phyloP scores from a whole-genome alignment of 176 grass and related monocot species.

The Carex kokanica region DNA sequence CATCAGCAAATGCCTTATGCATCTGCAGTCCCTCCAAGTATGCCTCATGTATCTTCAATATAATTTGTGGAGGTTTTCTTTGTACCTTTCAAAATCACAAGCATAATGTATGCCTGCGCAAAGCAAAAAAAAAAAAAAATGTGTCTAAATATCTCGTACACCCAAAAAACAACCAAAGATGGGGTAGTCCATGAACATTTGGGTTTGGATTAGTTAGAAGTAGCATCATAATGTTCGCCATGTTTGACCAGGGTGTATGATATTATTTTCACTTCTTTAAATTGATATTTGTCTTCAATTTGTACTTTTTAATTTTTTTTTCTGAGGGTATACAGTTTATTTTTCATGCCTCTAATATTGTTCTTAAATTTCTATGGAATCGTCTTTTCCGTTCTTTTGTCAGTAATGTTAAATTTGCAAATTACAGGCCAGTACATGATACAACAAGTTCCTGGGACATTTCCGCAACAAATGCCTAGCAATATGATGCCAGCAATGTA shows the following conservation, averaged over 20 bases:
- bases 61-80: slow-evolving; percentile 6
- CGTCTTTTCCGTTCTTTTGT: neutral
- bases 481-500: slow-evolving; percentile 47
- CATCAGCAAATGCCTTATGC: slow-evolving; percentile 56
- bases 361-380: neutral
- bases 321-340: neutral
- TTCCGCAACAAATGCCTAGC: slow-evolving; percentile 53
- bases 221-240: neutral
- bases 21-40: slow-evolving; percentile 63
- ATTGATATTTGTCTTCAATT: neutral
- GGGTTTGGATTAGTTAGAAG: neutral
- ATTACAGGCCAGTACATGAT: slow-evolving; percentile 76
- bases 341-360: neutral
- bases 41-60: slow-evolving; percentile 13
- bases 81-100: neutral
- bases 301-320: neutral
- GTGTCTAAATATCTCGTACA: slow-evolving; percentile 25
- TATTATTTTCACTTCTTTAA: neutral
- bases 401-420: neutral
- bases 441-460: slow-evolving; percentile 54
- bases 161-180: neutral
- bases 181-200: neutral
- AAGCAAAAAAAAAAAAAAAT: neutral
- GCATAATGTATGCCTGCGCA: neutral
- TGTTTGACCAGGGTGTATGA: neutral